phyloP scores from a whole-genome alignment of 2,329 filamentous ascomycete species.

The Arachnomyces sp. region DNA sequence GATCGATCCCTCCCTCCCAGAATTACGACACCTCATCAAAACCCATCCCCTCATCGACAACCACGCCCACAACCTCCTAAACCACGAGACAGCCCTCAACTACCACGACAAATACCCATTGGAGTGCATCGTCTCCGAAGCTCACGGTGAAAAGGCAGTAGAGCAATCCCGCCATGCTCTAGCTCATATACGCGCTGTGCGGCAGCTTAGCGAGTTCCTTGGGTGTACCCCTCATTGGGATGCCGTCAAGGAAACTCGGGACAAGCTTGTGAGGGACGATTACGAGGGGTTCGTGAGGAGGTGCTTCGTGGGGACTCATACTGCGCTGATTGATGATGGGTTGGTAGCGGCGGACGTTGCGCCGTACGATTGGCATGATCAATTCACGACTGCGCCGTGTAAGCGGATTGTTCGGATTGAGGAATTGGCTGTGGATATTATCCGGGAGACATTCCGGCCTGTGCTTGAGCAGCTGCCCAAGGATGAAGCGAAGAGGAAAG shows the following conservation, averaged over 20 bases:
- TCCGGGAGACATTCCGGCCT: conserved; percentile 42
- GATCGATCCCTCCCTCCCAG: conserved; percentile 16
- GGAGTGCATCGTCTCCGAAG: conserved; percentile 63
- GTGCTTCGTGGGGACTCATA: conserved; percentile 65
- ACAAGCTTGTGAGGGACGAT: conserved; percentile 39
- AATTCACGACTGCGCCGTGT: conserved; percentile 54
- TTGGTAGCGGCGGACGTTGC: conserved; percentile 51
- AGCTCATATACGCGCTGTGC: conserved; percentile 60
- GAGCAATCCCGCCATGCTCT: conserved; percentile 54
- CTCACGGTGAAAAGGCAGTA: conserved; percentile 55
- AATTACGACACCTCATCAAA: conserved; percentile 28
- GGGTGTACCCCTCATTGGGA: conserved; percentile 56
- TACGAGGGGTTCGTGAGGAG: conserved; percentile 51
- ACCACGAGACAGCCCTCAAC: conserved; percentile 22
- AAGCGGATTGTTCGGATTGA: conserved; percentile 74
- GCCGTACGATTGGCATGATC: conserved; percentile 56
- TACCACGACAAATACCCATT: conserved; percentile 37
- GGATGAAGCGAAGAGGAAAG: too few species aligned
- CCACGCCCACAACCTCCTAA: conserved; percentile 40
- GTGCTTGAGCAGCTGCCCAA: conserved; percentile 20
- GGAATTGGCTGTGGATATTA: conserved; percentile 55
- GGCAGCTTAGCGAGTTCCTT: conserved; percentile 59
- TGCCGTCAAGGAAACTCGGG: conserved; percentile 43
- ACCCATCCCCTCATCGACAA: conserved; percentile 40
- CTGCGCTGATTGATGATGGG: conserved; percentile 70